A percentile compares a stretch with the other conserved stretches of the same genome.
phyloP scores from a whole-genome alignment of 495 filamentous ascomycete species.

The Podospora fimiseda region DNA sequence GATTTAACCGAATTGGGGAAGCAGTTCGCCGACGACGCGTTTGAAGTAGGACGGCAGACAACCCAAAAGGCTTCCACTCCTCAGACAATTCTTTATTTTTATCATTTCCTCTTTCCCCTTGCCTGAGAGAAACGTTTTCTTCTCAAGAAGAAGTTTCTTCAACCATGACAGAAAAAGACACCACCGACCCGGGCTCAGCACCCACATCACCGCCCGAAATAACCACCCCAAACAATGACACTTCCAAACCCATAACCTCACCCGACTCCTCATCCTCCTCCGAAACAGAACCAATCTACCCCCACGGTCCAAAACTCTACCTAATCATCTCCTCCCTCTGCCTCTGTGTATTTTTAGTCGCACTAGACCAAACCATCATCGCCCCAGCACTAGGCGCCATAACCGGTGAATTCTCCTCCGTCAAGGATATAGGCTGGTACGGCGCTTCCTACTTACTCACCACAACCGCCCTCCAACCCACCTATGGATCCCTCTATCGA shows the following conservation, averaged over 20 bases:
- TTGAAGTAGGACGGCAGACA: no score
- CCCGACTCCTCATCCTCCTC: background rate
- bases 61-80: no score
- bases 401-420: conserved; percentile 33
- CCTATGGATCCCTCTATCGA: conserved; percentile 49
- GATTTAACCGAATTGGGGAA: no score
- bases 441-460: conserved; percentile 53
- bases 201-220: background rate
- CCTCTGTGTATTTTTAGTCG: conserved; percentile 53
- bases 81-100: no score
- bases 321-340: conserved; percentile 47
- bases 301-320: conserved; percentile 37
- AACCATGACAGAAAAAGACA: conserved; percentile 8
- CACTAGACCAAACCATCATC: conserved; percentile 59
- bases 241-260: background rate
- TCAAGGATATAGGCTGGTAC: conserved; percentile 49
- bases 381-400: conserved; percentile 51
- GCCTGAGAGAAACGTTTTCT: no score
- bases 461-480: conserved; percentile 47
- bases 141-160: no score
- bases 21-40: no score
- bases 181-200: conserved; percentile 12
- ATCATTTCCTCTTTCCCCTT: no score
- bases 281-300: conserved; percentile 33
- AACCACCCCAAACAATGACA: background rate